Conservation (phyloP, 805 yeast species). For the Myxozyma sirexii region DNA sequence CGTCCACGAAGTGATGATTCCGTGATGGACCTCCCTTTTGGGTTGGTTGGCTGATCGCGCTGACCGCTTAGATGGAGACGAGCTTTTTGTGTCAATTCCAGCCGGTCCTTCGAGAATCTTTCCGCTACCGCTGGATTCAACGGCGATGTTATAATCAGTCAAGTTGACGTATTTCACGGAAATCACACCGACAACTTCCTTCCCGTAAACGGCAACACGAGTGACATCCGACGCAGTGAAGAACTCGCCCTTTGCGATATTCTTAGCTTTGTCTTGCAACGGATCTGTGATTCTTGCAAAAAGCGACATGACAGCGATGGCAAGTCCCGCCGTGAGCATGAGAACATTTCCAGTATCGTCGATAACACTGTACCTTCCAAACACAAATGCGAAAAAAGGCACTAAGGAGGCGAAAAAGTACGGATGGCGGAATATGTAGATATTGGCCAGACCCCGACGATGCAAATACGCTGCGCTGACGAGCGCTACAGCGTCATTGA, state of each 20-base stretch:
- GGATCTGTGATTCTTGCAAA: conserved; percentile 31
- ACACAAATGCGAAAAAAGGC: conserved; percentile 24
- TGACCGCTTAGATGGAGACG: background rate
- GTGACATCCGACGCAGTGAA: conserved; percentile 23
- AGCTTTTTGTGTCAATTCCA: background rate
- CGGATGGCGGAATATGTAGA: conserved; percentile 23
- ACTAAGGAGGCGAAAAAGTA: conserved; percentile 18
- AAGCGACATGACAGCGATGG: conserved; percentile 31
- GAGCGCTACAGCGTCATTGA: conserved; percentile 12
- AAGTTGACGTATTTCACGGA: conserved; percentile 27
- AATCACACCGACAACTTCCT: conserved; percentile 18
- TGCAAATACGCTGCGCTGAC: conserved; percentile 25
- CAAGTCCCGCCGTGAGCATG: conserved; percentile 21
- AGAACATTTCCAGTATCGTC: conserved; percentile 25
- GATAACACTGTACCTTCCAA: conserved; percentile 11
- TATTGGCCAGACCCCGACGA: conserved; percentile 29
- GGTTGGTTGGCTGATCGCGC: background rate
- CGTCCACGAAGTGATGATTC: conserved; percentile 34
- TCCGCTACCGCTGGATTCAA: background rate
- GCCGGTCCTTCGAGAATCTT: conserved; percentile 7
- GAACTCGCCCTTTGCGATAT: conserved; percentile 18
- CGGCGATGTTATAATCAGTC: conserved; percentile 10
- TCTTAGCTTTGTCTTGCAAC: conserved; percentile 16
- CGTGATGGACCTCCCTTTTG: conserved; percentile 14
- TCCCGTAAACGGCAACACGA: conserved; percentile 26